A percentile compares a stretch with the other conserved stretches of the same genome.
Conservation (phyloP, 2,329 filamentous ascomycete genomes). For the Colletotrichum sp. region DNA sequence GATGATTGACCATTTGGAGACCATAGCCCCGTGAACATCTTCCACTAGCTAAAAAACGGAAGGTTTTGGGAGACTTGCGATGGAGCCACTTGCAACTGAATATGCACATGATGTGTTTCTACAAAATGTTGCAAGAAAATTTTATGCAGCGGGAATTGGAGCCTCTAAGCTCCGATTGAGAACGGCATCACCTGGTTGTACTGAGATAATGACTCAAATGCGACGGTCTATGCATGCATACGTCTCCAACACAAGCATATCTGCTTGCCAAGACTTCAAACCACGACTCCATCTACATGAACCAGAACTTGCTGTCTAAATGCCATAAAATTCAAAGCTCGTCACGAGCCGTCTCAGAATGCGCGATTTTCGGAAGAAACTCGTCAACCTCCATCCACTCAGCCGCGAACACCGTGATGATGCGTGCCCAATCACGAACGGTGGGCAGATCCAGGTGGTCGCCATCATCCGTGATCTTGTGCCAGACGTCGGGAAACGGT, state of each 20-base stretch:
- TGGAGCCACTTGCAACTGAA: not conserved
- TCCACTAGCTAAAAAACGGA: not conserved
- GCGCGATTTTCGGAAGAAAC: constrained; percentile 34
- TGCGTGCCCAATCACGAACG: constrained; percentile 85
- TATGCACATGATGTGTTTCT: fast-evolving
- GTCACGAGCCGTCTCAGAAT: constrained; percentile 27
- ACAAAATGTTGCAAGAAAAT: not conserved
- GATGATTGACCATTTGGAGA: fast-evolving
- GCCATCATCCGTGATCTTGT: constrained; percentile 82
- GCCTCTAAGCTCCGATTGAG: not conserved
- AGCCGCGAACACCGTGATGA: constrained; percentile 82
- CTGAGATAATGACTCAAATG: not conserved
- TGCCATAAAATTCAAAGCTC: constrained; percentile 3
- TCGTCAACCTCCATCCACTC: constrained; percentile 86
- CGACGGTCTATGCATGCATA: not conserved
- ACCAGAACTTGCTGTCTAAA: not conserved
- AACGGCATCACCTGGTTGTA: fast-evolving
- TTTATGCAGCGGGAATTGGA: fast-evolving
- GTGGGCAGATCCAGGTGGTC: constrained; percentile 82
- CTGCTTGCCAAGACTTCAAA: not conserved
- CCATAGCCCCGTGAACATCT: fast-evolving
- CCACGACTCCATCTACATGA: not conserved
- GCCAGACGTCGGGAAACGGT: constrained; percentile 87
- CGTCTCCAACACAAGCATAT: not conserved
- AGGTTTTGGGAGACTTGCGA: not conserved